Evolutionary conservation across 495 filamentous ascomycete species (phyloP), one percentile per base, ranked within the genome.

Genomic region (Talaromyces trachyspermus): DNA sequence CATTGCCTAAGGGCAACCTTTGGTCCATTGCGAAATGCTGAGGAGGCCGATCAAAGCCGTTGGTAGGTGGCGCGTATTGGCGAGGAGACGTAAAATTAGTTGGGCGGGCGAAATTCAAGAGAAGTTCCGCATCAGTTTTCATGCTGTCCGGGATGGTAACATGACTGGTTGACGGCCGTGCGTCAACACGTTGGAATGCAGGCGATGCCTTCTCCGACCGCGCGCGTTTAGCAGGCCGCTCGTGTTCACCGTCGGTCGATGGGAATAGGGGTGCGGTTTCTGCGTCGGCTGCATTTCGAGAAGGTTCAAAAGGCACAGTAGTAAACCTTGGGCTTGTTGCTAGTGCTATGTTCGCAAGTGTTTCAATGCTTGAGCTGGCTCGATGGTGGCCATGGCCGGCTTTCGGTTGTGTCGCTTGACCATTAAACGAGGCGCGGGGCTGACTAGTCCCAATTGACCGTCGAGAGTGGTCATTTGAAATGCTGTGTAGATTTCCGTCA

Each of bases 171-270:
- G 60, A 59, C 7, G 74, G 68, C 48, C 68, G 63, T 36, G 68
- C 57, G 18, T 52, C 55, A 17, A 59, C 54, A 17, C 56, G 62
- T 43, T 54, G 48, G 37, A 61, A 63, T 32, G 68, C 64, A 20
- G 77, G 71, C 37, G 78, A 79, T 43, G 76, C 57, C 51, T 74
- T 68, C 50, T 80, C 80, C 22, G 80, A 82, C 42, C 77, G 71
- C 19, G 76, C 67, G 23, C 80, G 74, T 54, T 84, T 84, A n/a
- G 74, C 59, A 5, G 79, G 78, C 19, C 75, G 70, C 52, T 79
- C 77, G 39, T 45, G 36, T 26, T 62, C 54, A 20, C 48, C 48
- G 35, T 55, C 46, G 27, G 66, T 60, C 48, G 54, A 18, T 12
- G 64, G 57, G 11, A 71, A 69, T 20, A 71, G 48, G 11, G 68